Percentiles rank a stretch among this genome's conserved stretches.
These are phyloP conservation scores for Myxozyma nipponensis DNA, from an alignment of 805 yeast species.

Conservation along the genomic window DNA sequence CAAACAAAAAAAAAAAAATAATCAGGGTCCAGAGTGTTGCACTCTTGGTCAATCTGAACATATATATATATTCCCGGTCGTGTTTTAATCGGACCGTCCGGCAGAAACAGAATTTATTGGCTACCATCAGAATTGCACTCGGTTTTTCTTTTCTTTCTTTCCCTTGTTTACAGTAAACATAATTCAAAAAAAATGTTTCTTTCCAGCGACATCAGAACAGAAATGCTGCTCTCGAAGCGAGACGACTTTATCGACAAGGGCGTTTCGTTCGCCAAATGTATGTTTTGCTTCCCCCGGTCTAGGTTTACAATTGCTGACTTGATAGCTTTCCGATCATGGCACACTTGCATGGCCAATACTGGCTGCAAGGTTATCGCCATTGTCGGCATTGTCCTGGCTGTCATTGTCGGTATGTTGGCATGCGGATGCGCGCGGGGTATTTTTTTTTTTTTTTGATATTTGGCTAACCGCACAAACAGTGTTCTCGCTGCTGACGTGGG, in stretches of 20 bases:
- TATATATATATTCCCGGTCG: too few species aligned
- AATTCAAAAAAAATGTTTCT: conserved; percentile 11
- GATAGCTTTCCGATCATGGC: conserved; percentile 58
- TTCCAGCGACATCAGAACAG: conserved; percentile 4
- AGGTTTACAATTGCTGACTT: not conserved
- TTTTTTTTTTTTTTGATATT: not conserved
- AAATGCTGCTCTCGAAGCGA: conserved; percentile 11
- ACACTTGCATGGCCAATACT: conserved; percentile 73
- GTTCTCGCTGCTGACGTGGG: conserved; percentile 14
- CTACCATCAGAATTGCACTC: too few species aligned
- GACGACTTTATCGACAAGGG: conserved; percentile 11
- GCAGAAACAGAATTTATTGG: too few species aligned
- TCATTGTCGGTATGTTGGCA: conserved; percentile 38
- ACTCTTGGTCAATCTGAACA: too few species aligned
- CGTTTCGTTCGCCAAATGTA: conserved; percentile 14
- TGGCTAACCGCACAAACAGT: not conserved
- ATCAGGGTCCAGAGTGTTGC: too few species aligned
- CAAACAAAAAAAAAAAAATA: too few species aligned
- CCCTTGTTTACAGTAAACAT: too few species aligned
- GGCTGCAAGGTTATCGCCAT: conserved; percentile 75
- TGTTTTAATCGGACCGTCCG: too few species aligned
- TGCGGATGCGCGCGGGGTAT: not conserved
- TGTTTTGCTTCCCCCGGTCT: not conserved
- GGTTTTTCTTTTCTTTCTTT: too few species aligned
- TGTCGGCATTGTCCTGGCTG: conserved; percentile 62